Evolutionary conservation across 2,329 filamentous ascomycete species (phyloP), one percentile per base, ranked within the genome.

Genomic region (Helicocarpus griseus): DNA sequence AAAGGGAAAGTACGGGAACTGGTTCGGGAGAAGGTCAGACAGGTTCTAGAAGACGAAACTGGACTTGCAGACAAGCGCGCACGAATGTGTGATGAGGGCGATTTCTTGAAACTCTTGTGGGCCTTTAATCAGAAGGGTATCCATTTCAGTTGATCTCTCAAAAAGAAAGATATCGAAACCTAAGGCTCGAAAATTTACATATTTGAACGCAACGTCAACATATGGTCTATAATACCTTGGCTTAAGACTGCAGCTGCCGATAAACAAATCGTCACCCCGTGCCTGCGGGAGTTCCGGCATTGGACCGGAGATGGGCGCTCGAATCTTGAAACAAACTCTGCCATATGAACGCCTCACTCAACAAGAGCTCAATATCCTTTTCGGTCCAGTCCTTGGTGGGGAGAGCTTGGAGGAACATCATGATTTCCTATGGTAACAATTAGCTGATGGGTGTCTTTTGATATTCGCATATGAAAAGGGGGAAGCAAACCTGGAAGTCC

Each of bases 271-370:
- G 11, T 46, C 29, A 46, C 53, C 62, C 62, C 58, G 65, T 61
- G 50, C 66, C 63, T 43, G 65, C 61, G 50, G 63, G 61, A 51
- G 58, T 60, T 50, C 65, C 66, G 40, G 64, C 64, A 50, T 64
- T 61, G 45, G 69, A 62, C 48, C 69, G 67, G 54, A 98, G 74
- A 73, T 98, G 93, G 35, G 93, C 94, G 50, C 89, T 85, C 8
- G 89, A 95, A 47, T 91, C 91, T 63, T 94, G 89, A 72, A 96
- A 98, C 41, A 98, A 75, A 65, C 88, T 95, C 73, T 98, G 90
- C 94, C 93, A 98, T 57, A 98, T 96, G 63, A 93, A 98, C 2
- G 93, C 93, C 72, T 98, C 93, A 65, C 89, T 96, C 40, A 98
- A 77, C 50, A 98, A 75, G 53, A 98, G 78, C 68, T 97, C 93